Conservation (phyloP, 345 rosid genomes). For the Moringa oleifera region DNA sequence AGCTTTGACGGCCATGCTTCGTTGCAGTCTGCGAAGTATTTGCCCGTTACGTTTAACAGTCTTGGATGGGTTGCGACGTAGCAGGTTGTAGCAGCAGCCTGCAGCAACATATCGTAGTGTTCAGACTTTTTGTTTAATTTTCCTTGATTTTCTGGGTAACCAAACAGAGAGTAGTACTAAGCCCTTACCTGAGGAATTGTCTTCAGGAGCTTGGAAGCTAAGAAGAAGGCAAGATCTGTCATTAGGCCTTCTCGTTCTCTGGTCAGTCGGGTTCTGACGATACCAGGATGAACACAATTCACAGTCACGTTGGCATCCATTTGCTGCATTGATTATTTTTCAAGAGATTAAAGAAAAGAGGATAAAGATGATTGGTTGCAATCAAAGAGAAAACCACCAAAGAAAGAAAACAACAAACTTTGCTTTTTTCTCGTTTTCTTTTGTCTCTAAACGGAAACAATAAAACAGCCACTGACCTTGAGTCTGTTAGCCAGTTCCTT, state of each 20-base stretch:
- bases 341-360: too few relatives aligned
- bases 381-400: neutral
- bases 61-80: slow-evolving; percentile 72
- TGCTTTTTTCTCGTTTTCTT: slow-evolving; percentile 15
- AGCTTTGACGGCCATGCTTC: slow-evolving; percentile 68
- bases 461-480: slow-evolving; percentile 34
- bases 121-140: neutral
- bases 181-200: slow-evolving; percentile 80
- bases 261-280: slow-evolving; percentile 85
- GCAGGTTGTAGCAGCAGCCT: slow-evolving; percentile 98
- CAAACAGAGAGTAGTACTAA: neutral
- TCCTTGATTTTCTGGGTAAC: neutral
- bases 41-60: slow-evolving; percentile 51
- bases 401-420: slow-evolving; percentile 31
- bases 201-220: slow-evolving; percentile 79
- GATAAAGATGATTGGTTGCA: too few relatives aligned
- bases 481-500: slow-evolving; percentile 79
- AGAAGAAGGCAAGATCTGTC: slow-evolving; percentile 79
- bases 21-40: slow-evolving; percentile 88
- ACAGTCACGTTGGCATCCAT: slow-evolving; percentile 75
- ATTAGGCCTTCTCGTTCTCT: slow-evolving; percentile 84
- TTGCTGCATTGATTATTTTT: slow-evolving; percentile 39
- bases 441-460: neutral
- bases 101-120: neutral
- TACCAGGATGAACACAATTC: slow-evolving; percentile 93